Evolutionary conservation across 2,329 filamentous ascomycete species (phyloP), one percentile per base, ranked within the genome.

Genomic region (Emergomyces pasteurianus): DNA sequence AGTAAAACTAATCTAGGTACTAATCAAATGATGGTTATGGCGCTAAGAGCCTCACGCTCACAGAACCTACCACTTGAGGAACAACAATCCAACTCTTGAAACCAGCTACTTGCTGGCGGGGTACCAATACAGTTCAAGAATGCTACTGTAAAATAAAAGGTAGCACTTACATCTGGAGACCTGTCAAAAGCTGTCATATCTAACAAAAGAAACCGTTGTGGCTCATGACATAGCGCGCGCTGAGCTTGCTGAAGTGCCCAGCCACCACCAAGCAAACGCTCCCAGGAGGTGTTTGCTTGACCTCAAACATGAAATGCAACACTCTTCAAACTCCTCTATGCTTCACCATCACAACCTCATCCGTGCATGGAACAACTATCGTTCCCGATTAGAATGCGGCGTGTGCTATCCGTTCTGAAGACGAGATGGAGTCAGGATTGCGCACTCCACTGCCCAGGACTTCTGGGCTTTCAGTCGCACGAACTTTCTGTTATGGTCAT

Each of bases 261-360:
- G n/a, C n/a, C n/a, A n/a, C n/a, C n/a, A n/a, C 42, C 16, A 23
- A 50, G 47, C 23, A 23, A 31, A 23, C 12, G 16, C 7, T 9
- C 5, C 18, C 12, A 23, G 7, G n/a, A 18, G 23, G 47, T 1
- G 50, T 5, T 16, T 21, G 10, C 36, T 6, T 7, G 18, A 43
- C 21, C 42, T 60, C 58, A 60, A 60, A 60, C 58, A 34, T 10
- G 16, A 16, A 38, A 54, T 60, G 58, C 38, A 40, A 60, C 58
- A 36, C n/a, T 52, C 38, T 43, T 60, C 58, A 60, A 60, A 60
- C 49, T 23, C 58, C 31, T 46, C 47, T 7, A 55, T 31, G 49
- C 58, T 46, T 60, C 58, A 43, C 38, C 18, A 43, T 43, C 34
- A 28, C 58, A 55, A n/a, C 49, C 42, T 55, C 58, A 60, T 54